Conservation (phyloP, 352 stramenopile species). For the Phytophthora lateralis region DNA sequence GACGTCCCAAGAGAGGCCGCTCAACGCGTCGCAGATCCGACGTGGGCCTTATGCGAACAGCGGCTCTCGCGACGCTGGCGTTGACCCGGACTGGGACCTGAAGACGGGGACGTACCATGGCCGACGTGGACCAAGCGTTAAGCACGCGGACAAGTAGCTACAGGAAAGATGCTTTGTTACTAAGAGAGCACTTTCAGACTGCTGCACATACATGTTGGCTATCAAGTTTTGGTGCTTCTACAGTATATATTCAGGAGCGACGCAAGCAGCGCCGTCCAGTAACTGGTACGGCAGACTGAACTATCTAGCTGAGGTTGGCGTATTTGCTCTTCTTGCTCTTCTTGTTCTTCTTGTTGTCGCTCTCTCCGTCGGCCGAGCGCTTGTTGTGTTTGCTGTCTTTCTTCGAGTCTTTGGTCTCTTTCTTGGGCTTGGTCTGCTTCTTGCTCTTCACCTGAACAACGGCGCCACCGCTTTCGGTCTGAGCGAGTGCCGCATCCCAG, state of each 20-base stretch:
- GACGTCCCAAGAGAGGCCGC: constrained; percentile 57
- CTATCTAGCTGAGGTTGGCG: constrained; percentile 67
- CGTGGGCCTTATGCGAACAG: constrained; percentile 85
- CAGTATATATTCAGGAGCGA: constrained; percentile 18
- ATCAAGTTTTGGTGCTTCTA: constrained; percentile 23
- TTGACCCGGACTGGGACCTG: constrained; percentile 86
- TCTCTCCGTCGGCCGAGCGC: constrained; percentile 47
- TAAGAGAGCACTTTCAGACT: neutral
- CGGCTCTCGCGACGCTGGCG: constrained; percentile 74
- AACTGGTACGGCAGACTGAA: constrained; percentile 5
- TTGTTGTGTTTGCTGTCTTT: constrained; percentile 46
- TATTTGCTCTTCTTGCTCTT: constrained; percentile 83
- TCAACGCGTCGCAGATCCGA: constrained; percentile 77
- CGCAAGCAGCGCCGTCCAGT: constrained; percentile 14
- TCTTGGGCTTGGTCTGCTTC: constrained; percentile 67
- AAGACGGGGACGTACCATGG: constrained; percentile 67
- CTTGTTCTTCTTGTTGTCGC: constrained; percentile 58
- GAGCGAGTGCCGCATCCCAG: constrained; percentile 80
- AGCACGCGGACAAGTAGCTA: constrained; percentile 22
- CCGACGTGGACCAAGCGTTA: constrained; percentile 41
- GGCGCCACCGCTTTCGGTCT: constrained; percentile 40
- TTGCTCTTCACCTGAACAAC: constrained; percentile 90
- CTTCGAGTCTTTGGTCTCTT: constrained; percentile 74
- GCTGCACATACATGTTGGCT: neutral
- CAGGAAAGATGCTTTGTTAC: neutral